A percentile compares a stretch with the other conserved stretches of the same genome.
Conservation (phyloP, 208 protist species). For the Porcisia hertigi region DNA sequence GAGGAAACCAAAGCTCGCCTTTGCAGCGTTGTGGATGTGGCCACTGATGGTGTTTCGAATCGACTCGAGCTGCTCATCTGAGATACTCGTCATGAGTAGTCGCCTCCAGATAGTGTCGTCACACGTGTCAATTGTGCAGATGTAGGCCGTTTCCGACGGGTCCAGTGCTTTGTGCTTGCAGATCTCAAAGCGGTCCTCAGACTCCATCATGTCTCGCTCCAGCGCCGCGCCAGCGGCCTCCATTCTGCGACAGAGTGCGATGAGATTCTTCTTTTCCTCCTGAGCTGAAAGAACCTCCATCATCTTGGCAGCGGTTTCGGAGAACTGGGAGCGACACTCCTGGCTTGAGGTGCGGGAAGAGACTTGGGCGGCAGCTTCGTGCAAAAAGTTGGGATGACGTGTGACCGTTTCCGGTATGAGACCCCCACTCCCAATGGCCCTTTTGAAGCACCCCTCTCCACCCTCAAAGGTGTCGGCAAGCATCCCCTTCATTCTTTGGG, state of each 20-base stretch:
- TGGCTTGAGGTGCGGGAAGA: conserved; percentile 11
- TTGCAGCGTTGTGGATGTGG: conserved; percentile 54
- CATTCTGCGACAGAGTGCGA: conserved; percentile 43
- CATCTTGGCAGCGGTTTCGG: conserved; percentile 39
- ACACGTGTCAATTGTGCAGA: conserved; percentile 80
- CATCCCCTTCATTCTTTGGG: conserved; percentile 58
- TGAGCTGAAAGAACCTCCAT: conserved; percentile 60
- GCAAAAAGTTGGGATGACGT: conserved; percentile 21
- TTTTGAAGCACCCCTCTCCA: conserved; percentile 19
- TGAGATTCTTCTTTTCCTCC: conserved; percentile 54
- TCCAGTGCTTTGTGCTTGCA: conserved; percentile 53
- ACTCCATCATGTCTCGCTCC: conserved; percentile 67
- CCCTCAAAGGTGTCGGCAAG: conserved; percentile 34
- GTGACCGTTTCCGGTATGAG: conserved; percentile 29
- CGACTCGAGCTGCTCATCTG: conserved; percentile 46
- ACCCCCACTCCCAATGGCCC: conserved; percentile 14
- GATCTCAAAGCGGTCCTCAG: conserved; percentile 70
- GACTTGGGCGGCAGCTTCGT: conserved; percentile 11
- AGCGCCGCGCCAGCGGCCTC: conserved; percentile 44
- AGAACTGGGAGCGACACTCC: conserved; percentile 25
- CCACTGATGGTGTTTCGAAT: conserved; percentile 48
- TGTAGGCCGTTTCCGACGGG: conserved; percentile 60
- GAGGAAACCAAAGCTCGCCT: conserved; percentile 72
- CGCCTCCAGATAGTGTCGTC: conserved; percentile 61
- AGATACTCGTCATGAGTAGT: conserved; percentile 37